phyloP scores from a whole-genome alignment of 1,139 yeast genomes.

The Debaryomyces coudertii region DNA sequence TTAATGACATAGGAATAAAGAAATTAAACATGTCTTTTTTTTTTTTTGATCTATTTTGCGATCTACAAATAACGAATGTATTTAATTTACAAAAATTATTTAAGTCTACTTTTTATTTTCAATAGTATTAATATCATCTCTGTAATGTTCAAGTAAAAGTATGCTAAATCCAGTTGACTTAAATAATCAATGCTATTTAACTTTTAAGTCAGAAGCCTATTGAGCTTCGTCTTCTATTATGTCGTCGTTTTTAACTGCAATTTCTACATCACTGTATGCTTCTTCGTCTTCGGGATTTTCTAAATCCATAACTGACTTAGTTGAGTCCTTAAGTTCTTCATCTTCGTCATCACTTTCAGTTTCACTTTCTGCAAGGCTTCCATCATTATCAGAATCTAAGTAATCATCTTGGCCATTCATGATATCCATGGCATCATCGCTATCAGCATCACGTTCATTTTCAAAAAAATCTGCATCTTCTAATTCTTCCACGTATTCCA shows the following conservation, averaged over 20 bases:
- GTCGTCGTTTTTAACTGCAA: slow-evolving; percentile 7
- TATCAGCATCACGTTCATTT: slow-evolving; percentile 27
- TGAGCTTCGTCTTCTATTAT: slow-evolving; percentile 6
- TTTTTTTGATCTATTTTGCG: background rate
- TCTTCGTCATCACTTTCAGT: slow-evolving; percentile 1
- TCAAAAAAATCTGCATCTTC: slow-evolving; percentile 40
- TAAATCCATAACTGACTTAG: slow-evolving; percentile 10
- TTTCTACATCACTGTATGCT: slow-evolving; percentile 14
- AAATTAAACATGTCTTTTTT: background rate
- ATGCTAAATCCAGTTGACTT: background rate
- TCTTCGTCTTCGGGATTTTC: slow-evolving; percentile 12
- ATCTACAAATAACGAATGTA: background rate
- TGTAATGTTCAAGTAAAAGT: background rate
- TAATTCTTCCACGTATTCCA: slow-evolving; percentile 46
- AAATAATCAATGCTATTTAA: slow-evolving; percentile 2
- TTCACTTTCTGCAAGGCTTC: slow-evolving; percentile 6
- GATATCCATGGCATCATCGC: slow-evolving; percentile 12
- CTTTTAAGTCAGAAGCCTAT: background rate
- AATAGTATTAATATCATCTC: background rate
- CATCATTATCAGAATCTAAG: slow-evolving; percentile 11
- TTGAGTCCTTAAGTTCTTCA: slow-evolving; percentile 2
- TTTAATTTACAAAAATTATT: background rate
- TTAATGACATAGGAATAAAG: background rate
- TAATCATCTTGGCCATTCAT: slow-evolving; percentile 8
- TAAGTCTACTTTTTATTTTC: background rate